Conservation (phyloP, 768 basidiomycete genomes). For the Tulasnella sp. region DNA sequence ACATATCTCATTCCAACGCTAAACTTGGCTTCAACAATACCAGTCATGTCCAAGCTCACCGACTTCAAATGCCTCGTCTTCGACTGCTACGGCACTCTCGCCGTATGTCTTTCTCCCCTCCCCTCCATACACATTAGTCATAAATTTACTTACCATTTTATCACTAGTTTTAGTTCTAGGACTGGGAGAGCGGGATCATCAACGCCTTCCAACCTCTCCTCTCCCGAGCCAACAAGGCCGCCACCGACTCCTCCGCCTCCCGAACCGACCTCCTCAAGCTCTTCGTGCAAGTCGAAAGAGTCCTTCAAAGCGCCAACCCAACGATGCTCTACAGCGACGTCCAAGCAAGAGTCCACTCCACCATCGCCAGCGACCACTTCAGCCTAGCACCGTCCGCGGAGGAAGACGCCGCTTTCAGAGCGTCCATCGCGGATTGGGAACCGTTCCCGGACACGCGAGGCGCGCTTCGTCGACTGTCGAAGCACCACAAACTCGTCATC, state of each 20-base stretch:
- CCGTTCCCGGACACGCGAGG: constrained; percentile 16
- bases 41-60: constrained; percentile 8
- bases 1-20: too few species aligned
- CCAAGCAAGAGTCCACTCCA: background rate
- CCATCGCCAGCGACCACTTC: background rate
- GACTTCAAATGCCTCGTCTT: constrained; percentile 48
- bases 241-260: constrained; percentile 25
- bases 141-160: background rate
- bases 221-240: constrained; percentile 30
- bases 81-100: constrained; percentile 71
- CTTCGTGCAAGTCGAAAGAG: background rate
- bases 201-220: constrained; percentile 47
- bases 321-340: constrained; percentile 16
- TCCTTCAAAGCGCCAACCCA: constrained; percentile 8
- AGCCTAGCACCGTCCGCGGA: background rate
- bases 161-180: constrained; percentile 36
- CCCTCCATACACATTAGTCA: background rate
- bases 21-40: background rate
- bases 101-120: constrained; percentile 33
- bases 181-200: constrained; percentile 69
- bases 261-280: background rate
- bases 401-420: background rate
- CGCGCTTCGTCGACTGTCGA: constrained; percentile 13
- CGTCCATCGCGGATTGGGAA: constrained; percentile 5
- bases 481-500: constrained; percentile 18